Base-by-base conservation (phyloP, 805 yeast genomes). In the Starmerella vitae region DNA sequence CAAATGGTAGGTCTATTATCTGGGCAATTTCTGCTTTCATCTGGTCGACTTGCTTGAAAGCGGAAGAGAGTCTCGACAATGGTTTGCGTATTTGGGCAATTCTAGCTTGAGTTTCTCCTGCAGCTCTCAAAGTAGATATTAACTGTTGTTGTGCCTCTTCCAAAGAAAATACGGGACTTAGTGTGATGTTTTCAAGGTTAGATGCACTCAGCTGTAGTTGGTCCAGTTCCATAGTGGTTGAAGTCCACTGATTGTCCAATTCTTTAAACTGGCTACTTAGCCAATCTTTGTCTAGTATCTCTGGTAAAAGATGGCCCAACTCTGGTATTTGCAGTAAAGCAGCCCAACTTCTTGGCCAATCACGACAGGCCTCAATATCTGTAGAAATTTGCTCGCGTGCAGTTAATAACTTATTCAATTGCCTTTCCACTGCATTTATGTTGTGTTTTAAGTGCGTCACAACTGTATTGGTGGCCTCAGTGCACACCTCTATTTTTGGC, bases 1-100 rank as follows among this genome's bases (percentile, higher is more conserved):
- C 44, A 39, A 59, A 55, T 27, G 65, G 64, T 33, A 61, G 32
- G 35, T 58, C 63, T 20, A 58, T 49, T 34, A 55, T 60, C 20
- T 50, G 50, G 33, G 60, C 62, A 7, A 60, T 55, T 19, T 41
- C 36, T 4, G 51, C 55, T 17, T 62, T 53, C 21, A 45, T 39
- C 4, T 49, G 48, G 33, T 60, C 63, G 6, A 49, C 46, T 8
- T 39, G 37, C 21, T 47, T 48, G 22, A 63, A 44, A 12, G 41
- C 42, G 4, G 41, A 44, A 28, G 43, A 44, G 20, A 59, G 19
- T 17, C 42, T 38, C 7, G 46, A 44, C 13, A 62, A 42, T 21
- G 49, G 50, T 4, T 56, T 55, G 21, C 56, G 46, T 5, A 58
- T 43, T 8, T 48, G 45, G 14, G 55, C 22, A 18, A 51, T 4